Evolutionary conservation across 129 eudicot species (phyloP).

Genomic region (Sambucus nigra): DNA sequence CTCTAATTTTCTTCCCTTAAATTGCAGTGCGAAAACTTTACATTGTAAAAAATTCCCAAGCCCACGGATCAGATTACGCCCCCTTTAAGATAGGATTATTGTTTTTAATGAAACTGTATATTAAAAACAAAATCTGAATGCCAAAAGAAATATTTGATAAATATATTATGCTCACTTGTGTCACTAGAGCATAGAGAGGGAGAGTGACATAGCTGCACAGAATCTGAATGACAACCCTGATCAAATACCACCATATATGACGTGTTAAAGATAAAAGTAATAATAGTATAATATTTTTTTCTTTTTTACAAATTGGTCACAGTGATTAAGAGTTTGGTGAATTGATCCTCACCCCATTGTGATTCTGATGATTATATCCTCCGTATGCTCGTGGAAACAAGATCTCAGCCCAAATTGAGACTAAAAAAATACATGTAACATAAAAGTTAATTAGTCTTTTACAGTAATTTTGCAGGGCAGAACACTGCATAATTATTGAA

Average conservation of each 20-base stretch:
- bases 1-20: too few relatives aligned
- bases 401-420: constrained; percentile 49
- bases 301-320: background rate
- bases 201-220: constrained; percentile 70
- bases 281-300: background rate
- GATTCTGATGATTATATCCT: constrained; percentile 39
- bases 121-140: too few relatives aligned
- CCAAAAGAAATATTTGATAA: background rate
- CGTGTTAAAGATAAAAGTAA: background rate
- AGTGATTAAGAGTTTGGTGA: too few relatives aligned
- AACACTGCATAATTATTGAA: background rate
- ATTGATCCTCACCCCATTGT: constrained; percentile 35
- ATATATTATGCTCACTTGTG: constrained; percentile 38
- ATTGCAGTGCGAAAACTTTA: too few relatives aligned
- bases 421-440: constrained; percentile 20
- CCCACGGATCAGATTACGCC: too few relatives aligned
- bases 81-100: too few relatives aligned
- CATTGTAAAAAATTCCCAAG: too few relatives aligned
- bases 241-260: background rate
- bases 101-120: too few relatives aligned
- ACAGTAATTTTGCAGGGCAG: too few relatives aligned
- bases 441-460: background rate
- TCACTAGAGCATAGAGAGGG: constrained; percentile 62
- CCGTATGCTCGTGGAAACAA: constrained; percentile 51
- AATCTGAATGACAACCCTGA: constrained; percentile 40